Conservation (phyloP, 345 rosid genomes). For the Chamaenerion angustifolium region DNA sequence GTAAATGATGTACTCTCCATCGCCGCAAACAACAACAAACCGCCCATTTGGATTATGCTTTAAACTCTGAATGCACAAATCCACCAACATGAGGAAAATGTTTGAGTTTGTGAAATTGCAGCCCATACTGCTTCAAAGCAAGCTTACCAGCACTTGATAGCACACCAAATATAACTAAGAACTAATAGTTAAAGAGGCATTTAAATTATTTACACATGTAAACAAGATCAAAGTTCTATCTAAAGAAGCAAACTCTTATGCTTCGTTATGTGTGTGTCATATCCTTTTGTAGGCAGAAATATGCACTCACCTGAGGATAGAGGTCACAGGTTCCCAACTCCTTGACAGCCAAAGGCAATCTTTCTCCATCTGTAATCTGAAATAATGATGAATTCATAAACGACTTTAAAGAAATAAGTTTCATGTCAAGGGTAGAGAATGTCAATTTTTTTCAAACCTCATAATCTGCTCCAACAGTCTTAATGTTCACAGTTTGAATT, state of each 20-base stretch:
- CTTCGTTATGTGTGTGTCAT: not conserved
- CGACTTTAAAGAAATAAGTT: conserved; percentile 7
- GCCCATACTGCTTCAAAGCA: too few species aligned
- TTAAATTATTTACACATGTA: too few species aligned
- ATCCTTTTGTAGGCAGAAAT: conserved; percentile 3
- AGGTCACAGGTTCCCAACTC: conserved; percentile 99
- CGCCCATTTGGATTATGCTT: conserved; percentile 98
- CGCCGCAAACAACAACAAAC: conserved; percentile 97
- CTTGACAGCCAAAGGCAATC: conserved; percentile 94
- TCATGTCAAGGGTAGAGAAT: not conserved
- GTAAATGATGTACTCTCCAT: conserved; percentile 93
- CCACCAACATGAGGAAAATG: conserved; percentile 4
- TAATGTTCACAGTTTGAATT: conserved; percentile 95
- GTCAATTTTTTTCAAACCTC: conserved; percentile 39
- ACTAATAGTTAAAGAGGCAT: too few species aligned
- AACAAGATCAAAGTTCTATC: too few species aligned
- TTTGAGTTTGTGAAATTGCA: not conserved
- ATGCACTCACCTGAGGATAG: conserved; percentile 81
- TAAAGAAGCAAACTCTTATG: too few species aligned
- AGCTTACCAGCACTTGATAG: too few species aligned
- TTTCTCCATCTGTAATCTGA: conserved; percentile 96
- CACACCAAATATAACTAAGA: too few species aligned
- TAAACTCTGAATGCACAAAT: conserved; percentile 44
- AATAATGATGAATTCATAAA: conserved; percentile 8
- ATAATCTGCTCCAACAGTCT: conserved; percentile 89